Conservation (phyloP, 2,329 filamentous ascomycete genomes). For the Talaromyces verruculosus region DNA sequence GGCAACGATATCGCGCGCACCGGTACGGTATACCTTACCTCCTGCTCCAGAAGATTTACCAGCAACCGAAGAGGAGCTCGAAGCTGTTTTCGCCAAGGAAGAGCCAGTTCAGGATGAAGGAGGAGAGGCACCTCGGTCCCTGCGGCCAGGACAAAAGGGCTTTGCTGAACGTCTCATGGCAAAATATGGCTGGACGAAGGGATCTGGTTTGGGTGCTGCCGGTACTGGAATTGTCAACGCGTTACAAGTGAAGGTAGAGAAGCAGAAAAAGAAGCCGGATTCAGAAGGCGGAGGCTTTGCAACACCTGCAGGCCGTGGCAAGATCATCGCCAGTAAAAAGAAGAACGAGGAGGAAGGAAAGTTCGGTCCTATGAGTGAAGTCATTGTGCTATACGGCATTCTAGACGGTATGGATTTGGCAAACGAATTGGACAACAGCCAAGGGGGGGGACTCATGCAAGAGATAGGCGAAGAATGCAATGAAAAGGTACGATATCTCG, state of each 20-base stretch:
- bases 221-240: constrained; percentile 82
- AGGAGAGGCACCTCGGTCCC: constrained; percentile 54
- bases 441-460: constrained; percentile 69
- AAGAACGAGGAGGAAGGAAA: constrained; percentile 54
- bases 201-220: constrained; percentile 79
- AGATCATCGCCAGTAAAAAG: constrained; percentile 75
- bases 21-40: constrained; percentile 68
- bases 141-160: constrained; percentile 73
- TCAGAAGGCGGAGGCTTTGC: constrained; percentile 76
- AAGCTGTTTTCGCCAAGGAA: constrained; percentile 47
- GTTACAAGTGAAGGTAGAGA: constrained; percentile 79
- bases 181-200: constrained; percentile 92
- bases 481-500: constrained; percentile 59
- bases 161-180: constrained; percentile 87
- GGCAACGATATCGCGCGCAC: constrained; percentile 72
- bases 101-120: constrained; percentile 39
- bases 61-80: constrained; percentile 54
- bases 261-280: constrained; percentile 75
- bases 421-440: constrained; percentile 67
- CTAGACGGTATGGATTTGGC: constrained; percentile 79
- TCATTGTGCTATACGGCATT: constrained; percentile 82
- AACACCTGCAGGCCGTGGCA: constrained; percentile 67
- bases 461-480: constrained; percentile 95
- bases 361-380: constrained; percentile 74
- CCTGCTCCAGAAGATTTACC: constrained; percentile 54